A percentile compares a stretch with the other conserved stretches of the same genome.
These are phyloP conservation scores for Senna siamea DNA, from an alignment of 306 rosid genomes.

Conservation along the genomic window DNA sequence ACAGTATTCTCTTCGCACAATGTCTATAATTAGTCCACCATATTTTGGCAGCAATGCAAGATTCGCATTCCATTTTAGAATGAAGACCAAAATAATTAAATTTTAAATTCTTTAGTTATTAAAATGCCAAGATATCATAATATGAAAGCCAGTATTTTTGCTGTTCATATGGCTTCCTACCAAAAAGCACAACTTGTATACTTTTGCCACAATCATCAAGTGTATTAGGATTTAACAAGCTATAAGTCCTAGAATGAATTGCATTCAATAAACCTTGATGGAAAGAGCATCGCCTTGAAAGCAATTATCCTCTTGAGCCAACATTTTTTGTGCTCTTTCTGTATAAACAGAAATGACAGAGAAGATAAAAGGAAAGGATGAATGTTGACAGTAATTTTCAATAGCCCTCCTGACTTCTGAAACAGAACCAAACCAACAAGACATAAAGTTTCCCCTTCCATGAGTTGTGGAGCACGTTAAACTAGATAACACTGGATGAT, in stretches of 20 bases:
- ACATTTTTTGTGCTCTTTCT: not conserved
- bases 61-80: not conserved
- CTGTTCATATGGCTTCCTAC: not conserved
- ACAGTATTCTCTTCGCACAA: conserved; percentile 51
- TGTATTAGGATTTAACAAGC: not conserved
- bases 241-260: not conserved
- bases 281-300: not conserved
- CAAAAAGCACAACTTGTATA: not conserved
- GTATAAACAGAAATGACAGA: not conserved
- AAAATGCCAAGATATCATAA: not conserved
- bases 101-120: not conserved
- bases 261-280: not conserved
- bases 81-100: not conserved
- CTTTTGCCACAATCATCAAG: not conserved
- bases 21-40: conserved; percentile 50
- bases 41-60: conserved; percentile 39
- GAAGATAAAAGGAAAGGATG: not conserved
- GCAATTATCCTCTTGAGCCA: not conserved
- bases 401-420: not conserved
- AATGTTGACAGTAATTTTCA: not conserved
- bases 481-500: not conserved
- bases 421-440: not conserved
- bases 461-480: not conserved
- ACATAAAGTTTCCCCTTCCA: not conserved
- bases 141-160: not conserved